A percentile compares a stretch with the other conserved stretches of the same genome.
Evolutionary conservation across 345 rosid genomes (phyloP).

Genomic region (Sapria himalayana): DNA sequence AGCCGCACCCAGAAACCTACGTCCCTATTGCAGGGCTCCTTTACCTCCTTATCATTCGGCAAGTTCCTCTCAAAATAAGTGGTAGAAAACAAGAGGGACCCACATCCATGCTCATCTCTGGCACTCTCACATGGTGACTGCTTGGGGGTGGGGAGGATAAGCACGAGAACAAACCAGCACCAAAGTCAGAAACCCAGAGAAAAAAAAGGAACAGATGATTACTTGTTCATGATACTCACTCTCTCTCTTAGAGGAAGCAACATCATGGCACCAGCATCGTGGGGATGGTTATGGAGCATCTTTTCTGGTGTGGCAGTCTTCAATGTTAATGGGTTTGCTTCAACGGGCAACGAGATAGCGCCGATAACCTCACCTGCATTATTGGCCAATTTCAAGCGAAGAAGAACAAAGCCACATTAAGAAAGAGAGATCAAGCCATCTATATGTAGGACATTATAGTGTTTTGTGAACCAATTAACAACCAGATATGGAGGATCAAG

Average conservation of each 20-base stretch:
- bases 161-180: background rate
- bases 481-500: no score
- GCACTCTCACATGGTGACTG: no score
- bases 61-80: conserved; percentile 62
- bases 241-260: conserved; percentile 45
- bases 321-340: conserved; percentile 32
- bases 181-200: conserved; percentile 4
- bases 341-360: conserved; percentile 69
- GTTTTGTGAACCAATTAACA: no score
- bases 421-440: no score
- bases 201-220: no score
- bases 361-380: conserved; percentile 90
- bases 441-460: no score
- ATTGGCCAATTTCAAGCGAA: no score
- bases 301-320: conserved; percentile 67
- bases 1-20: conserved; percentile 81
- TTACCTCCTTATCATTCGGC: conserved; percentile 26
- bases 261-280: conserved; percentile 27
- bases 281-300: conserved; percentile 39
- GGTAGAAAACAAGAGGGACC: conserved; percentile 48
- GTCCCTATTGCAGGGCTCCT: conserved; percentile 29
- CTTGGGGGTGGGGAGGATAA: no score
- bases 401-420: no score
- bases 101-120: conserved; percentile 32
- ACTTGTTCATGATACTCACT: no score